Base-by-base conservation (phyloP, 768 basidiomycete genomes). In the Xerocomellus chrysenteron region DNA sequence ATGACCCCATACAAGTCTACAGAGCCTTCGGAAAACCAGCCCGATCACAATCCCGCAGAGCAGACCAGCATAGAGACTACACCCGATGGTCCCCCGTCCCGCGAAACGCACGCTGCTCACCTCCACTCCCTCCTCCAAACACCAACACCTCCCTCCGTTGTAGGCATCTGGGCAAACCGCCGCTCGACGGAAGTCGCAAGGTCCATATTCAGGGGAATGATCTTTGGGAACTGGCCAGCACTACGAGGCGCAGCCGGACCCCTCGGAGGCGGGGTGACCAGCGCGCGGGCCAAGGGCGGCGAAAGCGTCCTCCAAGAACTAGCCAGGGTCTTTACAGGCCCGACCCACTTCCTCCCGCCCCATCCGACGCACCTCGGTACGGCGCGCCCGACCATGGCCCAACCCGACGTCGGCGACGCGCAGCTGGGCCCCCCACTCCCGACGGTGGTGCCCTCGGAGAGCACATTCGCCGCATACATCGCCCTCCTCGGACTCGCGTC, bases 381-480 rank as follows among this genome's bases (percentile, higher is more conserved):
- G 1, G 60, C 30, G 7, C 66, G 57, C 6, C 66, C 57, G 2
- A 32, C 35, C 32, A 52, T 30, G 42, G 45, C 54, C 0, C 37
- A 5, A 11, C 45, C 41, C 3, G 45, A 36, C 16, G 12, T 5
- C 4, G 46, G 14, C 11, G 39, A 54, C 32, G 58, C 48, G 28
- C 49, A 4, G 19, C 1, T 68, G 4, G 65, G 66, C 1, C 67
- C 67, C 0, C 57, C 62, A 4, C 59, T 70, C 0, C 63, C 55
- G 5, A 71, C 78, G 16, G 71, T 86, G 47, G 64, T 78, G 3
- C 82, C 83, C 6, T 80, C 75, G 51, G 81, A 82, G 61, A 65
- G 64, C 32, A 77, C 80, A 17, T 91, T 83, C 57, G 75, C 78
- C 26, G 67, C 82, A 13, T 86, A 87, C 56, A 76, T 92, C n/a